phyloP scores from a whole-genome alignment of 208 protist species.

The Acanthamoeba royreba region DNA sequence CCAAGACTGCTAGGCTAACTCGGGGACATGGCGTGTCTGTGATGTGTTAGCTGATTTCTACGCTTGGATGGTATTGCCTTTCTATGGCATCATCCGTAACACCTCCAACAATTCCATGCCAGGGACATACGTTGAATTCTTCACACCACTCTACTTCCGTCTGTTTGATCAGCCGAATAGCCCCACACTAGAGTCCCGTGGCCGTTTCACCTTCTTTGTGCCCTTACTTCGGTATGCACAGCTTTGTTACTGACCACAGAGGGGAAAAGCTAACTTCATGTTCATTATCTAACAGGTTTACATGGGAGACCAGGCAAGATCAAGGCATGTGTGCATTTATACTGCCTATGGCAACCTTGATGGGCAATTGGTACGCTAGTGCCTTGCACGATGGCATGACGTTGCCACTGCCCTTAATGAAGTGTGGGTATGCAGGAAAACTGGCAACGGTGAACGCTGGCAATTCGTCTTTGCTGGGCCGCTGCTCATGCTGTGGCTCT shows the following conservation, averaged over 20 bases:
- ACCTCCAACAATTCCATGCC: background rate
- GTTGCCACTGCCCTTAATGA: background rate
- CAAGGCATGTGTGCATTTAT: background rate
- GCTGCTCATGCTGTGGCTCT: background rate
- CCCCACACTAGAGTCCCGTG: background rate
- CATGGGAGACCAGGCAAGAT: background rate
- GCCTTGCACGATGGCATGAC: too few relatives aligned
- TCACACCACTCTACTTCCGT: background rate
- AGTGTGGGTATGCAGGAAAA: background rate
- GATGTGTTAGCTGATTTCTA: too few relatives aligned
- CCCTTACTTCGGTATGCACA: background rate
- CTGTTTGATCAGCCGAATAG: background rate
- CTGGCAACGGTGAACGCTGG: background rate
- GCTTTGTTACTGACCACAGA: background rate
- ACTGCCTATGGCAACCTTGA: background rate
- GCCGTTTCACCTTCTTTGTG: background rate
- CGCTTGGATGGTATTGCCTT: background rate
- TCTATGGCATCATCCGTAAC: background rate
- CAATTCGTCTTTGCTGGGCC: background rate
- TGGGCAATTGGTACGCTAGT: background rate
- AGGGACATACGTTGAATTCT: background rate
- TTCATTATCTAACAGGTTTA: background rate
- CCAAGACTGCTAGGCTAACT: too few relatives aligned
- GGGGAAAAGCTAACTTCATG: background rate
- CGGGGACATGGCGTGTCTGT: too few relatives aligned